Percentiles rank a stretch among this genome's conserved stretches.
phyloP scores from a whole-genome alignment of 2,329 filamentous ascomycete species.

The Aspergillus clavatus region DNA sequence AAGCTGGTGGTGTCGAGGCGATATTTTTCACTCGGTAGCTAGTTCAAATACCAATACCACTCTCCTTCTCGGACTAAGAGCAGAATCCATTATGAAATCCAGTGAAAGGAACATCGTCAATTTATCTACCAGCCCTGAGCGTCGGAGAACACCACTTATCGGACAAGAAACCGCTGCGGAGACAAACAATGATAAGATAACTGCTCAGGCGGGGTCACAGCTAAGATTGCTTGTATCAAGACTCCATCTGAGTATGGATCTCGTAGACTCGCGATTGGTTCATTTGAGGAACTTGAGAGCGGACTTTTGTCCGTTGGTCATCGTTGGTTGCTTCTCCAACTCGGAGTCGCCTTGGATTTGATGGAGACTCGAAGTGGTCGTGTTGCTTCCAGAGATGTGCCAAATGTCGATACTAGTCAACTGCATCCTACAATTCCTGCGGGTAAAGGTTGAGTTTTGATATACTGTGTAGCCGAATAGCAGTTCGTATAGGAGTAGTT shows the following conservation, averaged over 20 bases:
- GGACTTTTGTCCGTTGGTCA: background rate
- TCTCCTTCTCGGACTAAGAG: background rate
- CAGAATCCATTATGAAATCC: constrained; percentile 6
- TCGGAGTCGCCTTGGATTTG: too few species aligned
- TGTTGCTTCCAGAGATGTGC: background rate
- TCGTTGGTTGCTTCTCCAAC: constrained; percentile 6
- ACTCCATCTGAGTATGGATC: background rate
- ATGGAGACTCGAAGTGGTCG: constrained; percentile 3
- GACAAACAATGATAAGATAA: constrained; percentile 3
- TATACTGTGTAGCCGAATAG: too few species aligned
- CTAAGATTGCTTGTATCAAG: background rate
- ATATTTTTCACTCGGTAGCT: constrained; percentile 1
- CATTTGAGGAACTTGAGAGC: background rate
- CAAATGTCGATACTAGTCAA: too few species aligned
- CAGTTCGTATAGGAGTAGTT: too few species aligned
- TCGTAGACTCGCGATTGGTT: constrained; percentile 2
- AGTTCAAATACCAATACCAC: constrained; percentile 3
- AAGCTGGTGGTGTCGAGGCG: background rate
- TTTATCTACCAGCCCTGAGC: constrained; percentile 1
- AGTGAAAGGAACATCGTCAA: background rate
- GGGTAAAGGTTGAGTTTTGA: too few species aligned
- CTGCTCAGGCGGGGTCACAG: constrained; percentile 1
- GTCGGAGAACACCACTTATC: background rate
- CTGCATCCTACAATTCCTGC: too few species aligned
- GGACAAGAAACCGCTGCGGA: background rate